Percentiles rank a stretch among this genome's conserved stretches.
These are phyloP conservation scores for Rhynchospora tenuis DNA, from an alignment of 176 grass and related monocot species.

Conservation along the genomic window DNA sequence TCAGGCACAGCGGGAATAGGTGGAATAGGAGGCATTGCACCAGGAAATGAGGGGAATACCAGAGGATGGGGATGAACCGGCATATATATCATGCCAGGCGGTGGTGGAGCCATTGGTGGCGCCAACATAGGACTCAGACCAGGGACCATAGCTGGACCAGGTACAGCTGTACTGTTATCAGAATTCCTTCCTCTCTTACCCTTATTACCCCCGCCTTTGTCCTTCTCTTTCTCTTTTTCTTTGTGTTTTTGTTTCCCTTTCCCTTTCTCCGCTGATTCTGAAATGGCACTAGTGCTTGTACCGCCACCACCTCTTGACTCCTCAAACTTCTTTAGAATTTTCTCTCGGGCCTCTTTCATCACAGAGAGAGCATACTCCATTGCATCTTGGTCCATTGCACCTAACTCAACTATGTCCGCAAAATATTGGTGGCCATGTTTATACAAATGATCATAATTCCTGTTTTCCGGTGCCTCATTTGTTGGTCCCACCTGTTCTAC, in stretches of 20 bases:
- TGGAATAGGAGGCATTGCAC: neutral
- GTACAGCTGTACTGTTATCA: conserved; percentile 5
- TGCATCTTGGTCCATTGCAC: conserved; percentile 71
- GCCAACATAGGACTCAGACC: conserved; percentile 6
- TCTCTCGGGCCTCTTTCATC: conserved; percentile 69
- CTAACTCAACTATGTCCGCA: conserved; percentile 62
- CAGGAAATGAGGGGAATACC: conserved; percentile 8
- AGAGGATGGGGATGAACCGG: conserved; percentile 14
- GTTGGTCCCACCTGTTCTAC: neutral
- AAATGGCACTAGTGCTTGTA: neutral
- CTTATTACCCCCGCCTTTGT: conserved; percentile 9
- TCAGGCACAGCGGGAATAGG: neutral
- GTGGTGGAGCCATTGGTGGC: neutral
- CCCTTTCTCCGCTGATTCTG: conserved; percentile 6
- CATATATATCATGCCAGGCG: conserved; percentile 27
- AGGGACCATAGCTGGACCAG: neutral
- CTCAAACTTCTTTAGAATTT: conserved; percentile 41
- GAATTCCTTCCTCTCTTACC: conserved; percentile 7
- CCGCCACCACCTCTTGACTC: conserved; percentile 23
- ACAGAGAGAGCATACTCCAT: conserved; percentile 74
- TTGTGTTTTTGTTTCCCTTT: conserved; percentile 15
- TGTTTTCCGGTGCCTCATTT: conserved; percentile 8
- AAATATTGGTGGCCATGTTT: conserved; percentile 49
- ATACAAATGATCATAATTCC: conserved; percentile 66
- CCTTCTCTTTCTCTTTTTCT: conserved; percentile 15